A percentile compares a stretch with the other conserved stretches of the same genome.
phyloP scores from a whole-genome alignment of 225 moss, liverwort and hornwort genomes.

The Rhytidiadelphus loreus region DNA sequence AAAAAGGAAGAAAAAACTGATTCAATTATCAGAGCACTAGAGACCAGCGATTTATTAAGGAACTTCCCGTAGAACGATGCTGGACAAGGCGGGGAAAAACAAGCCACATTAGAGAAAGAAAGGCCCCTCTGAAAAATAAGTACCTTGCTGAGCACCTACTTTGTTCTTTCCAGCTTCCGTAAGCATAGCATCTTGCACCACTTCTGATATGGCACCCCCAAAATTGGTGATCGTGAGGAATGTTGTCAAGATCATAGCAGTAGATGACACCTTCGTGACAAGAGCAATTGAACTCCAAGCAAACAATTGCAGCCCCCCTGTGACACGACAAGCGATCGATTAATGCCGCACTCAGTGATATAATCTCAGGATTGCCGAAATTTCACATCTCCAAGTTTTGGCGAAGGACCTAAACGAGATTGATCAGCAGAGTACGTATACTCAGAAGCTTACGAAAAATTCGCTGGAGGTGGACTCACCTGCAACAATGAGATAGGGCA shows the following conservation, averaged over 20 bases:
- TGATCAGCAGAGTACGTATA: background rate
- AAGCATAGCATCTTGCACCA: constrained; percentile 77
- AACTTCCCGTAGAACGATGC: background rate
- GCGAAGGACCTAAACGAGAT: background rate
- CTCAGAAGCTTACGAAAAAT: background rate
- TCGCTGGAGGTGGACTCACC: constrained; percentile 6
- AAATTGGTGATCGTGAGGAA: constrained; percentile 69
- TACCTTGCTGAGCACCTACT: constrained; percentile 36
- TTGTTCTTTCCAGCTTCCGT: constrained; percentile 68
- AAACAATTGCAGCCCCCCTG: constrained; percentile 55
- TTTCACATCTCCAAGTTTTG: background rate
- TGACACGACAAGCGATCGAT: background rate
- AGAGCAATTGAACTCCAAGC: constrained; percentile 59
- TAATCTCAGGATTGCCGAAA: background rate
- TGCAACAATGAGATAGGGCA: constrained; percentile 67
- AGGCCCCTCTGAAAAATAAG: background rate
- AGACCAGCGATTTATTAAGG: background rate
- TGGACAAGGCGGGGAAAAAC: background rate
- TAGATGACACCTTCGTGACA: constrained; percentile 35
- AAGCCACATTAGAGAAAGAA: background rate
- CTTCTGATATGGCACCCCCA: constrained; percentile 67
- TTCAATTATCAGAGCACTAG: background rate
- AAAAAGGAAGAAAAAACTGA: background rate
- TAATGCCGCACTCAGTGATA: background rate
- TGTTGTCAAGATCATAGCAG: constrained; percentile 36